phyloP scores from a whole-genome alignment of 2,329 filamentous ascomycete genomes.

The Juglanconis sp. region DNA sequence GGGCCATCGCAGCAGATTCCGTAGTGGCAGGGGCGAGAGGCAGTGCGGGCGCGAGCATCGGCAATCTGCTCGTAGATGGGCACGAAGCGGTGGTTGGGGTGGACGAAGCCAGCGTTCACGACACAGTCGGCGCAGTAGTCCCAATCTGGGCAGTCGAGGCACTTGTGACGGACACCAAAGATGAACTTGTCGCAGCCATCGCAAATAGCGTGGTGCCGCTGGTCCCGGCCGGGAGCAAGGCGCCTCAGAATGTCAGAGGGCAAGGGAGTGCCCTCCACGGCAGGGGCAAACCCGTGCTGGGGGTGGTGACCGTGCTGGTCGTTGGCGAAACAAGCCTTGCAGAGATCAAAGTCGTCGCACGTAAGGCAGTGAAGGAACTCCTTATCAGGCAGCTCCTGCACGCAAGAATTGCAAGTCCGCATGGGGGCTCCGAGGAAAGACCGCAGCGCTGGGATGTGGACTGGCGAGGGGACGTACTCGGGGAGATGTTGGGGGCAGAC shows the following conservation, averaged over 20 bases:
- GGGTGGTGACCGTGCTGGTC: constrained; percentile 89
- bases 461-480: not conserved
- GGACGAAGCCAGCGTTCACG: constrained; percentile 61
- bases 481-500: not conserved
- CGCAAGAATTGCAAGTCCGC: constrained; percentile 69
- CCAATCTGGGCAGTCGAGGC: constrained; percentile 94
- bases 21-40: constrained; percentile 57
- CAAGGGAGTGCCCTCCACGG: constrained; percentile 60
- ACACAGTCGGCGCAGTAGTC: constrained; percentile 85
- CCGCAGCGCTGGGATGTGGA: not conserved
- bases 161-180: constrained; percentile 90
- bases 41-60: constrained; percentile 35
- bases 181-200: constrained; percentile 92
- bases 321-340: constrained; percentile 72
- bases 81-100: constrained; percentile 84
- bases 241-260: constrained; percentile 61
- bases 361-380: constrained; percentile 80
- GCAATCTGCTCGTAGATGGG: constrained; percentile 67
- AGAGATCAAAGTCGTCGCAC: constrained; percentile 92
- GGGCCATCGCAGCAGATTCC: constrained; percentile 96
- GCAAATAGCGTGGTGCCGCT: constrained; percentile 83
- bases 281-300: constrained; percentile 73
- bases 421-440: constrained; percentile 28
- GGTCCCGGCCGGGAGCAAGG: constrained; percentile 75
- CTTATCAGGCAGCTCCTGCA: constrained; percentile 68